phyloP scores from a whole-genome alignment of 2,329 filamentous ascomycete genomes.

The Fusarium sp. region DNA sequence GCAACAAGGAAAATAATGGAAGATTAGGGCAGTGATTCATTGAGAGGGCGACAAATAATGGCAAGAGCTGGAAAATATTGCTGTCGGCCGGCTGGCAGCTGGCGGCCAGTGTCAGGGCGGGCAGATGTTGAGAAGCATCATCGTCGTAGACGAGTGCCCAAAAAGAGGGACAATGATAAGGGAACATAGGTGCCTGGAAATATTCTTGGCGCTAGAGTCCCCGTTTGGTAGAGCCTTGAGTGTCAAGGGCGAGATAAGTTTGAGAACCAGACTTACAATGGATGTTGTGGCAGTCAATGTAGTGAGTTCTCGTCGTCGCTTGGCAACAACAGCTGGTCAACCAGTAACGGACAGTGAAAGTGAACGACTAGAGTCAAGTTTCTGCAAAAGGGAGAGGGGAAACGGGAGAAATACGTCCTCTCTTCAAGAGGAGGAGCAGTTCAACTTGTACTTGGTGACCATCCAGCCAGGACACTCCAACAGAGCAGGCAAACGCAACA shows the following conservation, averaged over 20 bases:
- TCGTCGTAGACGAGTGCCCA: background rate
- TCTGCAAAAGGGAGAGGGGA: background rate
- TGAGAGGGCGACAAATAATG: constrained; percentile 6
- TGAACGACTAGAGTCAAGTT: constrained; percentile 4
- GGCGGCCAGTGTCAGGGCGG: constrained; percentile 21
- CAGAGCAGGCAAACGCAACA: constrained; percentile 23
- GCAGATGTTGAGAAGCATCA: constrained; percentile 11
- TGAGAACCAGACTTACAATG: constrained; percentile 17
- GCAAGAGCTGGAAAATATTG: constrained; percentile 7
- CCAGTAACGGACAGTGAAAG: background rate
- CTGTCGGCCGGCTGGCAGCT: constrained; percentile 24
- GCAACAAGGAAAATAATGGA: background rate
- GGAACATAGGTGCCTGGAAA: background rate
- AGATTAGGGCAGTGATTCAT: constrained; percentile 36
- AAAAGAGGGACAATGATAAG: background rate
- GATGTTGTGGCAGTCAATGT: background rate
- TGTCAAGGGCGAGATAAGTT: background rate
- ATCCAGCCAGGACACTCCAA: constrained; percentile 23
- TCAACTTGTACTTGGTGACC: constrained; percentile 35
- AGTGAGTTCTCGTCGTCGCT: background rate
- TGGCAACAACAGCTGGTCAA: constrained; percentile 10
- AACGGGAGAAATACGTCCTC: background rate
- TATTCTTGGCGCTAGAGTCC: background rate
- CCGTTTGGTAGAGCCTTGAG: background rate
- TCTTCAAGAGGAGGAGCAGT: constrained; percentile 10